Conservation (phyloP, 164 flowering plant species). For the Umbilicus rupestris region DNA sequence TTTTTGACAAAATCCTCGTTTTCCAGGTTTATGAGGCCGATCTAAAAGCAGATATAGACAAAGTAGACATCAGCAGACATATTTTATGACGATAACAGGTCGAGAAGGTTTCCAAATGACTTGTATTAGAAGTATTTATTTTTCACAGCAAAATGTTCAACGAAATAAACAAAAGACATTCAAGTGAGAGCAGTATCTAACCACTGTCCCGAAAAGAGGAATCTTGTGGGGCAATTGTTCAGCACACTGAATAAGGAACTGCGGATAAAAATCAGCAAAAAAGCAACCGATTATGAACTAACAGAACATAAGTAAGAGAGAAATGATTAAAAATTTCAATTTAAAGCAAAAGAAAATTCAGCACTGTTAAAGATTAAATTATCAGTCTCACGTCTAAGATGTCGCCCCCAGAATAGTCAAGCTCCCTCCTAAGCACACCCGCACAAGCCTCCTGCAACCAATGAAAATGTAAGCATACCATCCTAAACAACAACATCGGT, state of each 20-base stretch:
- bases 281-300: neutral
- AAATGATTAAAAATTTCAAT: neutral
- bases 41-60: slow-evolving; percentile 24
- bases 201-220: slow-evolving; percentile 89
- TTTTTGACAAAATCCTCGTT: slow-evolving; percentile 58
- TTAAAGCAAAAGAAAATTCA: neutral
- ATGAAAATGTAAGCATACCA: neutral
- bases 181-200: slow-evolving; percentile 17
- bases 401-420: slow-evolving; percentile 54
- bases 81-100: neutral
- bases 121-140: too few species aligned
- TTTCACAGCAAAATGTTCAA: neutral
- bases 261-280: slow-evolving; percentile 14
- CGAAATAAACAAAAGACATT: neutral
- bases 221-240: slow-evolving; percentile 95
- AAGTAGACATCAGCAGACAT: neutral
- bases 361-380: too few species aligned
- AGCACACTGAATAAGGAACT: slow-evolving; percentile 82
- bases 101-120: neutral
- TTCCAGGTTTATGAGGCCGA: slow-evolving; percentile 87
- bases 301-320: neutral
- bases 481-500: neutral
- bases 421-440: slow-evolving; percentile 59
- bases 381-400: slow-evolving; percentile 35
- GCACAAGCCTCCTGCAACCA: slow-evolving; percentile 70